Evolutionary conservation across 176 grass and related monocot genomes (phyloP).

Genomic region (Panicum miliaceum): DNA sequence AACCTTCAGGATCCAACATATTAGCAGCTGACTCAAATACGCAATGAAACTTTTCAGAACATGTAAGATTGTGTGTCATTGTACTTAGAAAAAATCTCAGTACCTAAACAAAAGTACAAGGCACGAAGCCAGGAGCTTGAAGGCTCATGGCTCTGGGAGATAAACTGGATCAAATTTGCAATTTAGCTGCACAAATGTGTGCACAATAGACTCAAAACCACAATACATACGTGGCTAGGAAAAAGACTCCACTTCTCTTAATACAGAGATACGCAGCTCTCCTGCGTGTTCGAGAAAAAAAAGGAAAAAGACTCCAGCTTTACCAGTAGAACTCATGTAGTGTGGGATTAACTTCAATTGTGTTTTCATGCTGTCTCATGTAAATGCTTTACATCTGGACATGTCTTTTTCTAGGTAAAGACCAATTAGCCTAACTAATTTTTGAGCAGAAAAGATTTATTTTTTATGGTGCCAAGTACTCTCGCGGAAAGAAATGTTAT

Average conservation of each 20-base stretch:
- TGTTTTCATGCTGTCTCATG: slow-evolving; percentile 9
- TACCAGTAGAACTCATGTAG: neutral
- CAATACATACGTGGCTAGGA: neutral
- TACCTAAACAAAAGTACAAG: neutral
- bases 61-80: neutral
- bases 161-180: neutral
- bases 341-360: neutral
- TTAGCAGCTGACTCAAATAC: neutral
- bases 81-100: neutral
- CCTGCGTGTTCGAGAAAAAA: no score
- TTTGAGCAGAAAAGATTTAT: neutral
- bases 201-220: neutral
- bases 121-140: neutral
- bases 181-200: neutral
- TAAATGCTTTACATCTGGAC: neutral
- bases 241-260: no score
- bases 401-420: neutral
- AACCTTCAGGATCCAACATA: neutral
- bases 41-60: neutral
- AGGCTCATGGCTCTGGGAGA: neutral
- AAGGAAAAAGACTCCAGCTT: neutral
- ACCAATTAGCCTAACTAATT: neutral
- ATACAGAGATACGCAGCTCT: no score
- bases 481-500: neutral
- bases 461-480: neutral